Evolutionary conservation across 2,329 filamentous ascomycete genomes (phyloP), one percentile per base, ranked within the genome.

Genomic region (Lachnellula occidentalis): DNA sequence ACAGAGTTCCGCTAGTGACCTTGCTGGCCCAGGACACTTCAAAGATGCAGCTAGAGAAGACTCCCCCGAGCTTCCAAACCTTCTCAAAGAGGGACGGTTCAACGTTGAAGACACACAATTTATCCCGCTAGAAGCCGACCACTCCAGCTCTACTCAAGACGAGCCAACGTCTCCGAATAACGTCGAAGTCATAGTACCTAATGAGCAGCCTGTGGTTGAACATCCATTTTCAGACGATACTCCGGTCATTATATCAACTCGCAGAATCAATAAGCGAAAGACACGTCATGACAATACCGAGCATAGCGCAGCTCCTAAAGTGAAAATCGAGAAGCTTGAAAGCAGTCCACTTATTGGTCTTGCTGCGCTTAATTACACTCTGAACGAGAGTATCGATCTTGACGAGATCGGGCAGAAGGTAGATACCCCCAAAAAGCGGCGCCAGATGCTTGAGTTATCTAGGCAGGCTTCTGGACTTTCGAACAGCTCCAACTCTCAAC

Each of bases 361-460:
- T n/a, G 51, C 57, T 7, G 52, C 43, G 14, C 45, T 67, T 15
- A 37, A 45, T 15, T 34, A 51, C 41, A 49, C 55, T 31, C 48
- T 43, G 5, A 54, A 52, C 17, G 67, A 70, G 9, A 70, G 67
- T 48, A 60, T 71, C 22, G 69, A 71, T 54, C 60, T 71, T 11
- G 69, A 71, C 56, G 68, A 70, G 19, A 68, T 70, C 55, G 69
- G 69, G 4, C 56, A 66, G 39, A 69, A 67, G 50, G 60, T 68
- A 12, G 54, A 59, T 41, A 71, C 69, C 8, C 69, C 69, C 1
- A 68, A 64, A 53, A 71, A 70, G 55, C 61, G 54, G 45, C 60
- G 58, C 2, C 59, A 54, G 21, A 46, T 53, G 19, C 14, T 54
- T 5, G 42, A 59, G 39, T 34, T 58, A 12, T 47, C 34, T 41